Conservation (phyloP, 805 yeast species). For the Candida khao-thaluensis region DNA sequence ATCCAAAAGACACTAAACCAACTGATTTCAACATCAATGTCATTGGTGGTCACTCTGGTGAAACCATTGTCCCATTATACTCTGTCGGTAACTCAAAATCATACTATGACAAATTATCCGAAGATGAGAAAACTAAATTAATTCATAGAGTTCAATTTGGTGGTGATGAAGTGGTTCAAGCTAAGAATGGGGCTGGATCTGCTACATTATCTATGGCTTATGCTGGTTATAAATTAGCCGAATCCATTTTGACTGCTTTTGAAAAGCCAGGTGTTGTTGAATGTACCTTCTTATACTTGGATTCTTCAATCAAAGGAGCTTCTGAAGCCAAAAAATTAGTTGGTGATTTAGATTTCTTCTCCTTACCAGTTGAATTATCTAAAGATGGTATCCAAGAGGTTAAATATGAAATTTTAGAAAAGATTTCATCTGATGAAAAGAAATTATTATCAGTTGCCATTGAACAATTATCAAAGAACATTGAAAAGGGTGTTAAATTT, state of each 20-base stretch:
- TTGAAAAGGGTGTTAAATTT: conserved; percentile 58
- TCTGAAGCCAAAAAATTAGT: conserved; percentile 48
- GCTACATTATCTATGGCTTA: conserved; percentile 86
- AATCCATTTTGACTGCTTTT: conserved; percentile 60
- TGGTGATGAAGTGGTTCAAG: conserved; percentile 87
- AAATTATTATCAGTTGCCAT: conserved; percentile 53
- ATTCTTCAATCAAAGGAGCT: conserved; percentile 50
- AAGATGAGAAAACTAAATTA: conserved; percentile 64
- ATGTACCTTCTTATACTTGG: conserved; percentile 53
- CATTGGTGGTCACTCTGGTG: conserved; percentile 94
- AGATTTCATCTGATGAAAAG: conserved; percentile 51
- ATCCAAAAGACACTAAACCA: conserved; percentile 42
- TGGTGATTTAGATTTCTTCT: conserved; percentile 49
- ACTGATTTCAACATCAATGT: conserved; percentile 67
- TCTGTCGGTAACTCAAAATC: conserved; percentile 42
- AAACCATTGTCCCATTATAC: conserved; percentile 86
- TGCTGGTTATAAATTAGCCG: conserved; percentile 77
- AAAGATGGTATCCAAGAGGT: conserved; percentile 56
- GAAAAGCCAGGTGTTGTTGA: conserved; percentile 40
- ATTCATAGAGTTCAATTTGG: conserved; percentile 91
- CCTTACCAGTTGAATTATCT: conserved; percentile 61
- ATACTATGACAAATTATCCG: conserved; percentile 44
- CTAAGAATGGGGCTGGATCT: conserved; percentile 81
- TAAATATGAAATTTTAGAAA: conserved; percentile 50
- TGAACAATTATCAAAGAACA: conserved; percentile 53